Evolutionary conservation across 2,329 filamentous ascomycete genomes (phyloP), one percentile per base, ranked within the genome.

Genomic region (Cryphonectria parasitica): DNA sequence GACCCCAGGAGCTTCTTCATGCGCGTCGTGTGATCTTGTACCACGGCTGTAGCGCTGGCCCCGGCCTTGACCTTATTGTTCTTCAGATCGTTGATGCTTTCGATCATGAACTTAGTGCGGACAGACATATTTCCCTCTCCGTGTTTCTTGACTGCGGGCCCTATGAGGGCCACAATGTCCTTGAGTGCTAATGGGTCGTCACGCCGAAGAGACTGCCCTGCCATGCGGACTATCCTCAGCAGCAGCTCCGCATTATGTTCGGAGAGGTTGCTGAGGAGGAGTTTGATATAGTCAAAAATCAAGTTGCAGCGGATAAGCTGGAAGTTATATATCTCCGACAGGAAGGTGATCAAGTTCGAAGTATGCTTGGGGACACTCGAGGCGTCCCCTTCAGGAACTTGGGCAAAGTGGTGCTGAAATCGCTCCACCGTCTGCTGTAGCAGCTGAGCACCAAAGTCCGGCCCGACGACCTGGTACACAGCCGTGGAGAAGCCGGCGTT

Each of bases 61-160:
- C 89, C 90, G 19, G 91, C 90, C 80, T 95, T 98, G 77, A 95
- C 87, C 71, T 93, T 93, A 81, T 96, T 98, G 83, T 97, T 97
- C 79, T 97, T 97, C 41, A 99, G 85, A 76, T 97, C 93, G 71
- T 92, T 94, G 79, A 99, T 97, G 0, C 92, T 96, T 77, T 98
- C 95, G 66, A 99, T 92, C 95, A 98, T 98, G 81, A 98, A 98
- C 75, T 92, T 97, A 1, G 95, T 98, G 69, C 96, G 90, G 13
- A 95, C 92, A 1, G 94, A 95, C 39, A 97, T 83, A 28, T 90
- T 91, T 17, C 84, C 83, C 76, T 92, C 89, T 5, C 92, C 92
- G 49, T 87, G 83, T 71, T 89, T 90, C 0, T 88, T 84, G 2
- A 95, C 88, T 1, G 91, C 89, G 31, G 91, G 90, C 74, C 93